phyloP scores from a whole-genome alignment of 2,329 filamentous ascomycete species.

The Phaeomoniella chlamydospora region DNA sequence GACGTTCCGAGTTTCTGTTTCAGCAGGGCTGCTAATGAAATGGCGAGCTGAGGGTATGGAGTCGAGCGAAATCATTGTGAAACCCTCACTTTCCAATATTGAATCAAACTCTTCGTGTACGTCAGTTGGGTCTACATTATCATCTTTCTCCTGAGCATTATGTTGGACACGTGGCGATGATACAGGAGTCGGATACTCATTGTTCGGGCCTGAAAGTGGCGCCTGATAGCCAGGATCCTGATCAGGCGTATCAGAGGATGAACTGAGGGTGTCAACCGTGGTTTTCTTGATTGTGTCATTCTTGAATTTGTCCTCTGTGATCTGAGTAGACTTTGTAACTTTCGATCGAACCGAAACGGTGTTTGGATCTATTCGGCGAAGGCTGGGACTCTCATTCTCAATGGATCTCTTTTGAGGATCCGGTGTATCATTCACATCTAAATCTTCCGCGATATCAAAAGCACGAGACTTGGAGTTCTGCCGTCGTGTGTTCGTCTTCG shows the following conservation, averaged over 20 bases:
- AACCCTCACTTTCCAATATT: conserved; percentile 42
- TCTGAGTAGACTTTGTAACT: conserved; percentile 2
- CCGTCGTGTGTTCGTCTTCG: background rate
- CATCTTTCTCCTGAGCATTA: conserved; percentile 6
- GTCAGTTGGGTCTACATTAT: conserved; percentile 19
- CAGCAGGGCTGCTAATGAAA: conserved; percentile 5
- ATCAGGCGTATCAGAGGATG: background rate
- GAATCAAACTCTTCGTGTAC: conserved; percentile 35
- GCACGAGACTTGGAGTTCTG: background rate
- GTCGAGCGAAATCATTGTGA: conserved; percentile 42
- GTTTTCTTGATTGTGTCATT: too few species aligned
- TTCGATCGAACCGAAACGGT: conserved; percentile 6
- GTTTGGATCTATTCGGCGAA: conserved; percentile 10
- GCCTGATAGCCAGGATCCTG: background rate
- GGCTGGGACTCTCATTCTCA: conserved; percentile 3
- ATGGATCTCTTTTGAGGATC: background rate
- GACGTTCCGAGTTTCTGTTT: background rate
- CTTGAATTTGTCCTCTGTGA: too few species aligned
- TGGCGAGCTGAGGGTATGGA: conserved; percentile 30
- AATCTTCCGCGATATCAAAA: conserved; percentile 7
- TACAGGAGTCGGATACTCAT: conserved; percentile 11
- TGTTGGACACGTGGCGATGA: background rate
- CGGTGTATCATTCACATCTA: conserved; percentile 2
- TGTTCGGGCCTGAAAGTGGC: background rate
- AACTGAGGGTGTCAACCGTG: background rate